Evolutionary conservation across 1,139 yeast species (phyloP).

Genomic region (Candida frijolesensis): DNA sequence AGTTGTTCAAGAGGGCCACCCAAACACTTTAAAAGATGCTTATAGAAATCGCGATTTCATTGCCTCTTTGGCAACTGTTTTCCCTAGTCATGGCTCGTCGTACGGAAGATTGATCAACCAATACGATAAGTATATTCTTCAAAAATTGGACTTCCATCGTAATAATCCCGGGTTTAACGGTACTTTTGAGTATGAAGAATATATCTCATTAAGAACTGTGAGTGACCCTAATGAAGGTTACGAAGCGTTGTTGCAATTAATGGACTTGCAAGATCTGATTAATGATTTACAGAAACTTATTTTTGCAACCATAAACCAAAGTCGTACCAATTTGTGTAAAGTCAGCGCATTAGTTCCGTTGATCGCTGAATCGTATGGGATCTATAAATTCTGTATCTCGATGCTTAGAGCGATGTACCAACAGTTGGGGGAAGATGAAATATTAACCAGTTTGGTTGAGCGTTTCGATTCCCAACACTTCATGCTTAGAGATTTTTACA

Average conservation of each 20-base stretch:
- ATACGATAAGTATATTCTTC: slow-evolving; percentile 69
- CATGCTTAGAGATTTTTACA: slow-evolving; percentile 80
- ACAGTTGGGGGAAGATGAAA: slow-evolving; percentile 77
- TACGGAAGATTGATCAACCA: slow-evolving; percentile 79
- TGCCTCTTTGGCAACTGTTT: slow-evolving; percentile 43
- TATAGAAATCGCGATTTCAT: slow-evolving; percentile 62
- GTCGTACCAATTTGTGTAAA: slow-evolving; percentile 74
- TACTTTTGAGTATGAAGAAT: slow-evolving; percentile 94
- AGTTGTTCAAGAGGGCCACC: slow-evolving; percentile 96
- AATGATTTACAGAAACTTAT: slow-evolving; percentile 79
- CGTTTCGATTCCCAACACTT: slow-evolving; percentile 80
- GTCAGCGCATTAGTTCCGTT: slow-evolving; percentile 88
- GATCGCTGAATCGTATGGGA: slow-evolving; percentile 92
- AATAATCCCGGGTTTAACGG: slow-evolving; percentile 91
- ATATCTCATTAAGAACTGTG: slow-evolving; percentile 81
- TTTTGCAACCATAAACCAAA: slow-evolving; percentile 70
- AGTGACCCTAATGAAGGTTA: slow-evolving; percentile 96
- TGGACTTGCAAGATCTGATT: slow-evolving; percentile 83
- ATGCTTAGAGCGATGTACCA: slow-evolving; percentile 90
- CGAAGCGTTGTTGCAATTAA: slow-evolving; percentile 82
- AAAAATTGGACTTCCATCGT: slow-evolving; percentile 81
- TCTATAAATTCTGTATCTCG: slow-evolving; percentile 83
- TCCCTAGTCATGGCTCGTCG: slow-evolving; percentile 46
- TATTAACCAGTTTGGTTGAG: slow-evolving; percentile 71
- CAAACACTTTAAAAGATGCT: slow-evolving; percentile 79